These are phyloP conservation scores for Blastobotrys indianensis DNA, from an alignment of 1,139 yeast genomes.

Conservation along the genomic window DNA sequence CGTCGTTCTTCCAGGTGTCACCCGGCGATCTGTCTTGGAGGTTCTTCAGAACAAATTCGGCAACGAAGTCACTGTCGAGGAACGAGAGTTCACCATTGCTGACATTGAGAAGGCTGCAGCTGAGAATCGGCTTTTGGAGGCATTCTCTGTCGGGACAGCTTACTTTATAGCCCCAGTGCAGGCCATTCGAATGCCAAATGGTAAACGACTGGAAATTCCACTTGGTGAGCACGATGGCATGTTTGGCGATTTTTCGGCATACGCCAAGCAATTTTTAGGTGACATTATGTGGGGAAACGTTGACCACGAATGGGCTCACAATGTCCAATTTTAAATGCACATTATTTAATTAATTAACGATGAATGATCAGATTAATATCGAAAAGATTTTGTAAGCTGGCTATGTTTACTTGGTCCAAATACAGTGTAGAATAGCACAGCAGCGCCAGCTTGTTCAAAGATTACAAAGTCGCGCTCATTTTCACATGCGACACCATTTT, in stretches of 20 bases:
- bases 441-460: too few species aligned
- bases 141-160: slow-evolving; percentile 43
- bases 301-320: slow-evolving; percentile 26
- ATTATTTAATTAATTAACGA: too few species aligned
- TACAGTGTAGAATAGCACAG: too few species aligned
- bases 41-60: slow-evolving; percentile 29
- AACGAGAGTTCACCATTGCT: slow-evolving; percentile 37
- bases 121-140: slow-evolving; percentile 39
- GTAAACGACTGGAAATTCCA: slow-evolving; percentile 36
- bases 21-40: slow-evolving; percentile 40
- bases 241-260: slow-evolving; percentile 33
- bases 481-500: too few species aligned
- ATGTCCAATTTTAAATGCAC: slow-evolving; percentile 8
- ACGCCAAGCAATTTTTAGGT: slow-evolving; percentile 32
- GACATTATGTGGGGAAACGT: slow-evolving; percentile 37
- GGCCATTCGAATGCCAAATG: slow-evolving; percentile 34
- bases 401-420: too few species aligned
- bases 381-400: too few species aligned
- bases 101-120: slow-evolving; percentile 36
- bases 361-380: too few species aligned
- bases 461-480: too few species aligned
- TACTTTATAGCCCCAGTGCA: slow-evolving; percentile 40
- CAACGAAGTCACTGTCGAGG: slow-evolving; percentile 31
- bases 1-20: slow-evolving; percentile 42
- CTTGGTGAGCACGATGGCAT: slow-evolving; percentile 26